These are phyloP conservation scores for Kodamaea hsintzibuensis DNA, from an alignment of 805 yeast genomes.

Conservation along the genomic window DNA sequence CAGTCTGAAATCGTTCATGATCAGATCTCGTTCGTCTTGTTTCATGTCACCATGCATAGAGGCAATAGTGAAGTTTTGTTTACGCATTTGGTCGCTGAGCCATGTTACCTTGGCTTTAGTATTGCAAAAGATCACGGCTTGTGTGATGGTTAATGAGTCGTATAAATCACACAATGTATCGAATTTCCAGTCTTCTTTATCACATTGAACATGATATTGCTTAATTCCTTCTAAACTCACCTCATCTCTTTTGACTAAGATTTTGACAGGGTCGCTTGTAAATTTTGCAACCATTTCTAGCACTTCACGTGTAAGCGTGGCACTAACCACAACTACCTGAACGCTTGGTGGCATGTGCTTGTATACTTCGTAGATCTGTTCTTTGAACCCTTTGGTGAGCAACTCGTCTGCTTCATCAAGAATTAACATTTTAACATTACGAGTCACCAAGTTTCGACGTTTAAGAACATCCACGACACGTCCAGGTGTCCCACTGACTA, in stretches of 20 bases:
- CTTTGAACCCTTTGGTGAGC: constrained; percentile 90
- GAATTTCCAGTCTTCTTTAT: constrained; percentile 90
- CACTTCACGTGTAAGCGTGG: constrained; percentile 91
- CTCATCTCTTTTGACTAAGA: constrained; percentile 92
- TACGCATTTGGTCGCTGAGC: constrained; percentile 76
- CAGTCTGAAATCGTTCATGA: constrained; percentile 93
- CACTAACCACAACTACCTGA: constrained; percentile 93
- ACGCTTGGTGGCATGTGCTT: constrained; percentile 77
- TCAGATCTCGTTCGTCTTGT: constrained; percentile 90
- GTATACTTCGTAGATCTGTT: constrained; percentile 91
- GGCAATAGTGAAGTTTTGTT: constrained; percentile 84
- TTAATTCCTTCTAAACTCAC: constrained; percentile 91
- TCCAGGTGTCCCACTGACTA: constrained; percentile 98
- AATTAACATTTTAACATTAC: constrained; percentile 88
- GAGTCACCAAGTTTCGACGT: constrained; percentile 79
- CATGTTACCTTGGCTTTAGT: constrained; percentile 91
- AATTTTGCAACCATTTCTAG: constrained; percentile 89
- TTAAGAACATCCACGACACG: constrained; percentile 95
- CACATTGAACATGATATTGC: constrained; percentile 89
- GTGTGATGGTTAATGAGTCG: constrained; percentile 93
- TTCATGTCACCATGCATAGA: constrained; percentile 98
- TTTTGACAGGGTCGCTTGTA: constrained; percentile 91
- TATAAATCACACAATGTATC: constrained; percentile 93
- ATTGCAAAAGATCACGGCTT: constrained; percentile 97
- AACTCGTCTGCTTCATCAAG: constrained; percentile 98